phyloP scores from a whole-genome alignment of 1,284 basidiomycete genomes.

The Neotropicomus parvogracilis region DNA sequence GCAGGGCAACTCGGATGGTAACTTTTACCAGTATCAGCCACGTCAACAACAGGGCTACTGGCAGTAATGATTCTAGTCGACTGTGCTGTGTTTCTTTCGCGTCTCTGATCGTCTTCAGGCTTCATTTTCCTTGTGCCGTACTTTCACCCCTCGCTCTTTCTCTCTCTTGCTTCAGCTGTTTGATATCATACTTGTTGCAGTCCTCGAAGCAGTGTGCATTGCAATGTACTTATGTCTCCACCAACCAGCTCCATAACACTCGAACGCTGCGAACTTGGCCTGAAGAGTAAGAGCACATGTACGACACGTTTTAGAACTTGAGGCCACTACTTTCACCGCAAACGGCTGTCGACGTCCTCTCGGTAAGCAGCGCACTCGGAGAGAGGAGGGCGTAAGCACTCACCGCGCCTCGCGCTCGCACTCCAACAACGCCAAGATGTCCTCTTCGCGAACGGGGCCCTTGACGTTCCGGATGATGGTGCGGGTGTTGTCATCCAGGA shows the following conservation, averaged over 20 bases:
- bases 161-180: constrained; percentile 32
- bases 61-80: constrained; percentile 43
- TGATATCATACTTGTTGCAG: constrained; percentile 28
- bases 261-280: neutral
- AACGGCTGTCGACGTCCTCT: neutral
- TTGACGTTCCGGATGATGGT: constrained; percentile 99
- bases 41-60: constrained; percentile 68
- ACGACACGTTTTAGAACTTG: neutral
- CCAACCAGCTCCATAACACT: constrained; percentile 16
- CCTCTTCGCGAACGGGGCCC: constrained; percentile 94
- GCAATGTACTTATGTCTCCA: constrained; percentile 28
- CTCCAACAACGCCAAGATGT: constrained; percentile 97
- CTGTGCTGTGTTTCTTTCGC: constrained; percentile 5
- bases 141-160: constrained; percentile 5
- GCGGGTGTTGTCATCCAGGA: constrained; percentile 96
- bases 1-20: constrained; percentile 57
- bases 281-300: neutral
- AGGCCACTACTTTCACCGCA: constrained; percentile 2
- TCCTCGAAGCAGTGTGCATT: constrained; percentile 25
- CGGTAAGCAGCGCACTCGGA: neutral
- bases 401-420: constrained; percentile 99
- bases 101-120: constrained; percentile 2
- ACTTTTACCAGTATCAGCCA: constrained; percentile 66
- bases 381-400: neutral
- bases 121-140: constrained; percentile 14